phyloP scores from a whole-genome alignment of 441 rosid genomes.

The Erodium chrysanthum region DNA sequence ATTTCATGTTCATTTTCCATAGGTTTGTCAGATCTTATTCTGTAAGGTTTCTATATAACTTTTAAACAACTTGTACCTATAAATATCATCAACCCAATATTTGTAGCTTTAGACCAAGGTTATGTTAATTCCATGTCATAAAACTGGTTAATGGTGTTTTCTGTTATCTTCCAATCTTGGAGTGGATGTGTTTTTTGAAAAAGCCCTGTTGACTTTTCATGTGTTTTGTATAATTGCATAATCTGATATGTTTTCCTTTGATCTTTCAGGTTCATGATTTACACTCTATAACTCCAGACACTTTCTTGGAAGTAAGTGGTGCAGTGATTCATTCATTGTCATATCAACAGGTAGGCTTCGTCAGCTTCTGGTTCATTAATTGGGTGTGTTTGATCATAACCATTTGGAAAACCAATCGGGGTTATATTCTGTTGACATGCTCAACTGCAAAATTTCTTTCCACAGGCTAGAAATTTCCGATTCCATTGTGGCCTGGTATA shows the following conservation, averaged over 20 bases:
- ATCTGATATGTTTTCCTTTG: conserved; percentile 4
- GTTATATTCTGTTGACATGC: not conserved
- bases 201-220: not conserved
- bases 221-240: not conserved
- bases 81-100: not conserved
- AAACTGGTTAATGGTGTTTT: not conserved
- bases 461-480: conserved; percentile 93
- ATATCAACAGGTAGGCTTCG: conserved; percentile 48
- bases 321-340: conserved; percentile 90
- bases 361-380: conserved; percentile 7
- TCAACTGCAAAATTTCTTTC: conserved; percentile 12
- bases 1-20: conserved; percentile 17
- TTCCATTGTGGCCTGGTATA: conserved; percentile 91
- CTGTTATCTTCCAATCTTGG: not conserved
- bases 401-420: not conserved
- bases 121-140: not conserved
- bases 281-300: conserved; percentile 77
- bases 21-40: not conserved
- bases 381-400: not conserved
- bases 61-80: not conserved
- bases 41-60: not conserved
- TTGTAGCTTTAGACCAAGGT: not conserved
- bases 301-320: conserved; percentile 93
- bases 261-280: conserved; percentile 80
- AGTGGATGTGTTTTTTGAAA: not conserved